phyloP scores from a whole-genome alignment of 495 filamentous ascomycete species.

The Opeltia flavorubescens region DNA sequence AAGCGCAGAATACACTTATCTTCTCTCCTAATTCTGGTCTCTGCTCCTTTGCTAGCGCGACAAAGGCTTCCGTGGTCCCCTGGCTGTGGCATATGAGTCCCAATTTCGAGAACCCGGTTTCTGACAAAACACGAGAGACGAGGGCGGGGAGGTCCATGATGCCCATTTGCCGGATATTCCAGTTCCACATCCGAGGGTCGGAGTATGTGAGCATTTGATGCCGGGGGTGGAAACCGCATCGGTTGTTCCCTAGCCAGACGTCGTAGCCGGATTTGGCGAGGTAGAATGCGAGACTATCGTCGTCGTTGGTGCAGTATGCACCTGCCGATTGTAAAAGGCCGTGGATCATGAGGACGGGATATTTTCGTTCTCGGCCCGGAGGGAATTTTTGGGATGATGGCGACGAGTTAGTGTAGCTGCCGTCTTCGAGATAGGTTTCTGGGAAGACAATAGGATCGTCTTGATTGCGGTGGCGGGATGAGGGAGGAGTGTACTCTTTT shows the following conservation, averaged over 20 bases:
- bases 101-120: constrained; percentile 73
- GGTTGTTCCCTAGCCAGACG: constrained; percentile 92
- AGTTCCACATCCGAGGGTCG: constrained; percentile 93
- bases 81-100: constrained; percentile 82
- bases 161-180: constrained; percentile 94
- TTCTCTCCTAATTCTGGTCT: constrained; percentile 73
- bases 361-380: constrained; percentile 40
- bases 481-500: constrained; percentile 41
- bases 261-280: constrained; percentile 90
- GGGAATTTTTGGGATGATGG: background rate
- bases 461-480: constrained; percentile 10
- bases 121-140: constrained; percentile 64
- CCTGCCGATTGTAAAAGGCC: constrained; percentile 79
- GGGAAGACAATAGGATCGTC: constrained; percentile 23
- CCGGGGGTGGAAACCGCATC: constrained; percentile 69
- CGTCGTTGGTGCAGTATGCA: constrained; percentile 82
- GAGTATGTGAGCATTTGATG: constrained; percentile 54
- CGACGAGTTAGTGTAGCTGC: background rate
- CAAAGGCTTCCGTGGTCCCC: constrained; percentile 80
- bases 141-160: constrained; percentile 81
- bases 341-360: constrained; percentile 80
- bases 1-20: constrained; percentile 82
- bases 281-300: constrained; percentile 80
- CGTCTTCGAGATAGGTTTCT: background rate
- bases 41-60: constrained; percentile 85